phyloP scores from a whole-genome alignment of 345 rosid species.

The Conringia planisiliqua region DNA sequence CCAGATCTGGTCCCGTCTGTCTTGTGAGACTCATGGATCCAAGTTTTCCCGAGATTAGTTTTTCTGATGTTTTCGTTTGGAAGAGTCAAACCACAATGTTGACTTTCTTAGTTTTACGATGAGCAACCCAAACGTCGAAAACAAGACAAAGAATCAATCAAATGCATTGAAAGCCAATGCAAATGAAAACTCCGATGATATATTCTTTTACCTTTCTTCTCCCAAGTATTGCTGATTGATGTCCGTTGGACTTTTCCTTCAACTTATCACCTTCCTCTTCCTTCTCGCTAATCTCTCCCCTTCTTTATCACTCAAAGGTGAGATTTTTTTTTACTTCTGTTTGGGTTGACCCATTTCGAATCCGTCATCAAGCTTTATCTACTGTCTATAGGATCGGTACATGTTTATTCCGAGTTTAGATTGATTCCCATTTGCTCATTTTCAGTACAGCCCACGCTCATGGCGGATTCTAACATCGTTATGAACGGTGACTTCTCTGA shows the following conservation, averaged over 20 bases:
- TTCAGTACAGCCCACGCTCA: slow-evolving; percentile 23
- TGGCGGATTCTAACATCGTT: slow-evolving; percentile 46
- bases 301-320: slow-evolving; percentile 17
- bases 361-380: too few relatives aligned
- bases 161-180: neutral
- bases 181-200: too few relatives aligned
- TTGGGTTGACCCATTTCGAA: slow-evolving; percentile 8
- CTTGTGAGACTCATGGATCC: neutral
- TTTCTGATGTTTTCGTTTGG: neutral
- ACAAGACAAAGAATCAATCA: neutral
- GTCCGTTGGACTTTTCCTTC: neutral
- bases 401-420: neutral
- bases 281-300: neutral
- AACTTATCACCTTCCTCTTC: slow-evolving; percentile 1
- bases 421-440: neutral
- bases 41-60: too few relatives aligned
- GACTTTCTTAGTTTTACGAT: neutral
- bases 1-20: too few relatives aligned
- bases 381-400: neutral
- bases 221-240: slow-evolving; percentile 7
- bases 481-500: slow-evolving; percentile 69
- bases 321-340: neutral
- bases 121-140: neutral
- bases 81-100: slow-evolving; percentile 23
- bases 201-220: too few relatives aligned